Percentiles rank a stretch among this genome's conserved stretches.
Evolutionary conservation across 768 basidiomycete species (phyloP).

Genomic region (Leucosporidium scottii): DNA sequence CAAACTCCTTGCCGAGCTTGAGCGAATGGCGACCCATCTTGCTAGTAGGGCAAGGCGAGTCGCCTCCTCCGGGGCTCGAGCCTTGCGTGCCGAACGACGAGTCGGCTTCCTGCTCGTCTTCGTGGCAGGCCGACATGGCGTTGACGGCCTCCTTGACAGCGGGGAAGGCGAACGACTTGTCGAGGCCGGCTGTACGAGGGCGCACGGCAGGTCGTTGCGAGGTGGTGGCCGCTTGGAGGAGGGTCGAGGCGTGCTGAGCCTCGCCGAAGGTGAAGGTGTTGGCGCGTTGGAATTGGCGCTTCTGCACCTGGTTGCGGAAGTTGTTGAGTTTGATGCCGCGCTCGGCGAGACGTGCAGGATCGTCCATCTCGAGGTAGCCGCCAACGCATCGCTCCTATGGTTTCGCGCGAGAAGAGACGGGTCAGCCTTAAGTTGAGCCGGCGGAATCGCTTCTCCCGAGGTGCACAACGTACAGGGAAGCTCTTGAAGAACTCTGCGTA

Average conservation of each 20-base stretch:
- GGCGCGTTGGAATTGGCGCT: slow-evolving; percentile 31
- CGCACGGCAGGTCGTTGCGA: not conserved
- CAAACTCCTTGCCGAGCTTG: slow-evolving; percentile 9
- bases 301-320: slow-evolving; percentile 57
- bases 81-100: slow-evolving; percentile 32
- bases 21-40: slow-evolving; percentile 20
- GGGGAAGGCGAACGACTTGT: slow-evolving; percentile 25
- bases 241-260: slow-evolving; percentile 20
- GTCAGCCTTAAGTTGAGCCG: not conserved
- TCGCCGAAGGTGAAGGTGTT: slow-evolving; percentile 31
- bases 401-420: not conserved
- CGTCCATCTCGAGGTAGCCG: slow-evolving; percentile 90
- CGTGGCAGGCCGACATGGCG: slow-evolving; percentile 16
- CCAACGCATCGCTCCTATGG: slow-evolving; percentile 57
- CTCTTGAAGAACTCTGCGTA: slow-evolving; percentile 79
- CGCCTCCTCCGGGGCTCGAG: slow-evolving; percentile 20
- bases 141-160: not conserved
- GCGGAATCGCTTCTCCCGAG: not conserved
- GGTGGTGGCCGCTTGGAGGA: slow-evolving; percentile 9
- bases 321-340: slow-evolving; percentile 82
- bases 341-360: slow-evolving; percentile 70
- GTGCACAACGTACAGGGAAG: slow-evolving; percentile 46
- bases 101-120: slow-evolving; percentile 31
- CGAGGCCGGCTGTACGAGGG: not conserved
- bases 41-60: slow-evolving; percentile 27